phyloP scores from a whole-genome alignment of 345 rosid genomes.

The Mallotus nudiflorus region DNA sequence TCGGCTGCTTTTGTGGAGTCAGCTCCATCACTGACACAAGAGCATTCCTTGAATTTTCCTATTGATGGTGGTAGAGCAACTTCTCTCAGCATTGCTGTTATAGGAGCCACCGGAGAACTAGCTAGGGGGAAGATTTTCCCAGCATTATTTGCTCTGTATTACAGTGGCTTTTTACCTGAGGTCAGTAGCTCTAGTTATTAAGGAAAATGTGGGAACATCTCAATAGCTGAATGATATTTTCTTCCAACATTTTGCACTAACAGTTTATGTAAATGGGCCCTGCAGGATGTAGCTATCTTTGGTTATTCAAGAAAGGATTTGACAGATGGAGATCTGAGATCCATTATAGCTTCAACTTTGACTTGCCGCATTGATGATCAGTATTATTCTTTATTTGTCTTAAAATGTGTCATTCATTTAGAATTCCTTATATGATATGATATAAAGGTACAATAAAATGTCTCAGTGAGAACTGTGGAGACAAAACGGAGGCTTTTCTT shows the following conservation, averaged over 20 bases:
- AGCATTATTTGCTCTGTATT: conserved; percentile 72
- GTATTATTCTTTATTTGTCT: conserved; percentile 35
- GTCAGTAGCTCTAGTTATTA: conserved; percentile 23
- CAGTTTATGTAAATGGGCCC: no score
- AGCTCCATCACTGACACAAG: conserved; percentile 18
- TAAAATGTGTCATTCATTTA: not conserved
- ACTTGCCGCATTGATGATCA: conserved; percentile 77
- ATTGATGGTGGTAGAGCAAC: conserved; percentile 37
- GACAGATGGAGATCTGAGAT: conserved; percentile 69
- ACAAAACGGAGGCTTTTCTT: conserved; percentile 64
- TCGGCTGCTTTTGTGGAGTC: conserved; percentile 15
- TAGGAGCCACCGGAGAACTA: conserved; percentile 79
- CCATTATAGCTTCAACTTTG: conserved; percentile 62
- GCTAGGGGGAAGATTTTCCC: conserved; percentile 68
- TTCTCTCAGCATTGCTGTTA: conserved; percentile 69
- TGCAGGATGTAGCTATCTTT: conserved; percentile 63
- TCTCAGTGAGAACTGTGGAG: conserved; percentile 61
- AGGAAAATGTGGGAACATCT: not conserved
- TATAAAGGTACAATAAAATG: not conserved
- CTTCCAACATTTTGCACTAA: no score
- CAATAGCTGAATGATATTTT: not conserved
- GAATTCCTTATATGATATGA: not conserved
- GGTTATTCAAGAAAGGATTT: conserved; percentile 76
- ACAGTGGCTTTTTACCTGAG: conserved; percentile 80
- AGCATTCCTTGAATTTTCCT: conserved; percentile 25